A percentile compares a stretch with the other conserved stretches of the same genome.
Conservation (phyloP, 192 early-diverging fungal genomes). For the Phycomyces nitens region DNA sequence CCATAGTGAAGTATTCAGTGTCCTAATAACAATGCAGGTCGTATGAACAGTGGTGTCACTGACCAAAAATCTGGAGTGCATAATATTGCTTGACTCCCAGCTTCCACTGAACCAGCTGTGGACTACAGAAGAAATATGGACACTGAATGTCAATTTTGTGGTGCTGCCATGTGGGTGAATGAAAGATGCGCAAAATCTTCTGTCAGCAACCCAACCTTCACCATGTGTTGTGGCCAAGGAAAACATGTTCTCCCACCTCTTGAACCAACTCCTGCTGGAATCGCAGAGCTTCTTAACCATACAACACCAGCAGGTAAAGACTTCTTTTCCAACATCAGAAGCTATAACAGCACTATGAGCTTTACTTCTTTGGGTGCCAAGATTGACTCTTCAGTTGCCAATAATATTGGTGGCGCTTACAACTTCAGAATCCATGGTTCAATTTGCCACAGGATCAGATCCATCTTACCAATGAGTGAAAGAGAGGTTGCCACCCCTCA, state of each 20-base stretch:
- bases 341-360: background rate
- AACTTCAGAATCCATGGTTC: background rate
- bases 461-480: background rate
- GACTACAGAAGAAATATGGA: too few species aligned
- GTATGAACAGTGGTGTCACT: too few species aligned
- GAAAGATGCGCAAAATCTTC: too few species aligned
- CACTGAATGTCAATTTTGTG: too few species aligned
- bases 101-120: too few species aligned
- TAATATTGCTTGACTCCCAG: too few species aligned
- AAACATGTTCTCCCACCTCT: background rate
- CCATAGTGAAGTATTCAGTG: too few species aligned
- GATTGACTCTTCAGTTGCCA: background rate
- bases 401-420: background rate
- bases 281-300: background rate
- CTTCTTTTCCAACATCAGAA: background rate
- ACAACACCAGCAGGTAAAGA: background rate
- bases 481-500: background rate
- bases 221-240: background rate
- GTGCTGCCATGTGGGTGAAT: too few species aligned
- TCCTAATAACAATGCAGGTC: too few species aligned
- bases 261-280: background rate
- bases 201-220: too few species aligned
- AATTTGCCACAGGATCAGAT: background rate
- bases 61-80: too few species aligned
- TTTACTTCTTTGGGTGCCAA: slow-evolving; percentile 5